Evolutionary conservation across 805 yeast species (phyloP), one percentile per base, ranked within the genome.

Genomic region (Myxozyma vanderwaltii): DNA sequence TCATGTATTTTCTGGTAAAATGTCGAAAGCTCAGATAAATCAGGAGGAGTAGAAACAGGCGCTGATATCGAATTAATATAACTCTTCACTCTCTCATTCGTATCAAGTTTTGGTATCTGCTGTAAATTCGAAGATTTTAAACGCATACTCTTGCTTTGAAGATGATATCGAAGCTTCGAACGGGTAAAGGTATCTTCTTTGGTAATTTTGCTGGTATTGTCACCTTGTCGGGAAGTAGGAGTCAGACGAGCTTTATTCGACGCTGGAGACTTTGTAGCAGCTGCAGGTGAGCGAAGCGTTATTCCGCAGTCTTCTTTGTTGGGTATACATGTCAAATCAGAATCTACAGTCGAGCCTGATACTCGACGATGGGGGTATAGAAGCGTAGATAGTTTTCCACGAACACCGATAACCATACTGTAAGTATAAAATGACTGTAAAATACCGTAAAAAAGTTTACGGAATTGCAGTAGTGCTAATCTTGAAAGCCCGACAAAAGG

Each of bases 21-120:
- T 21, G 36, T 7, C 3, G 45, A 8, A 17, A 48, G 21, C 21
- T 23, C 52, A 7, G 43, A 21, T 19, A 36, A 21, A 23, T 23
- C 43, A 33, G 19, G 19, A 4, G 24, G 19, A n/a, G 40, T 15
- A n/a, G 24, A 13, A 24, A 23, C 15, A 1, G 19, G 39, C 10
- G 52, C 24, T 23, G 43, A 35, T 40, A 39, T 17, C 10, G 36
- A 4, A 13, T 47, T 35, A 15, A 40, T 8, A 27, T 27, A 51
- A 17, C 15, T 33, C 39, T 15, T 13, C 17, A 51, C 40, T 4
- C 44, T 44, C 27, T 44, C 24, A 6, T 8, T 13, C 26, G 44
- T n/a, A 24, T 31, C 45, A 35, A 45, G 21, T n/a, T 44, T 35
- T 23, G 56, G 44, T 4, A 52, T 44, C 23, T 31, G 40, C 27